These are phyloP conservation scores for Buddleja alternifolia DNA, from an alignment of 257 asterid species.

Conservation along the genomic window DNA sequence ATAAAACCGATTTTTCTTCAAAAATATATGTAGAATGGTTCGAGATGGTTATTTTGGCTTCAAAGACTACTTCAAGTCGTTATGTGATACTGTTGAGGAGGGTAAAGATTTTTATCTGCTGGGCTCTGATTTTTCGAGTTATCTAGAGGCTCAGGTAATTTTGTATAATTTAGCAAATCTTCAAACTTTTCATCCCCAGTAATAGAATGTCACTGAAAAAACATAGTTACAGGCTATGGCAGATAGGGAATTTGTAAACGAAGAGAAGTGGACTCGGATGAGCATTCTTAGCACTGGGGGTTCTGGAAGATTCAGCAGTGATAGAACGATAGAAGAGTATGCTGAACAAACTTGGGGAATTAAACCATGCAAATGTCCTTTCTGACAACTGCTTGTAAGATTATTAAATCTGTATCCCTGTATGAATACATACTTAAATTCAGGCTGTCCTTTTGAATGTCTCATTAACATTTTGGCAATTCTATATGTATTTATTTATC, in stretches of 20 bases:
- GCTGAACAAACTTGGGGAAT: slow-evolving; percentile 54
- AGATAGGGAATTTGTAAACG: slow-evolving; percentile 44
- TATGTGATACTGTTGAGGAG: slow-evolving; percentile 49
- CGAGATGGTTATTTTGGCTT: slow-evolving; percentile 58
- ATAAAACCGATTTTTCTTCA: too few relatives aligned
- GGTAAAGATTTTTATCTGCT: slow-evolving; percentile 49
- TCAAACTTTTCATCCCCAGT: neutral
- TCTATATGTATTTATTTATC: neutral
- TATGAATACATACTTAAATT: neutral
- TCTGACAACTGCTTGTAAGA: slow-evolving; percentile 16
- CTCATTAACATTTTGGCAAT: neutral
- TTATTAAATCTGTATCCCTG: neutral
- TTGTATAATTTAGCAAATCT: slow-evolving; percentile 11
- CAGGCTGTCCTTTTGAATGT: neutral
- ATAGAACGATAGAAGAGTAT: slow-evolving; percentile 52
- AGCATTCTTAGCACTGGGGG: slow-evolving; percentile 53
- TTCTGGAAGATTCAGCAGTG: slow-evolving; percentile 59
- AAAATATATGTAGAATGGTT: slow-evolving; percentile 48
- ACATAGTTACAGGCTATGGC: slow-evolving; percentile 44
- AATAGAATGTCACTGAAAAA: slow-evolving; percentile 19
- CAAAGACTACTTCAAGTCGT: slow-evolving; percentile 47
- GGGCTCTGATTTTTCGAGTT: slow-evolving; percentile 52
- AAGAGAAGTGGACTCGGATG: slow-evolving; percentile 51
- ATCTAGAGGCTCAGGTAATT: slow-evolving; percentile 59
- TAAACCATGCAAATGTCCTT: slow-evolving; percentile 56